A percentile compares a stretch with the other conserved stretches of the same genome.
These are phyloP conservation scores for Cyanidiococcus yangmingshanensis DNA, from an alignment of 23 red algal species.

Conservation along the genomic window DNA sequence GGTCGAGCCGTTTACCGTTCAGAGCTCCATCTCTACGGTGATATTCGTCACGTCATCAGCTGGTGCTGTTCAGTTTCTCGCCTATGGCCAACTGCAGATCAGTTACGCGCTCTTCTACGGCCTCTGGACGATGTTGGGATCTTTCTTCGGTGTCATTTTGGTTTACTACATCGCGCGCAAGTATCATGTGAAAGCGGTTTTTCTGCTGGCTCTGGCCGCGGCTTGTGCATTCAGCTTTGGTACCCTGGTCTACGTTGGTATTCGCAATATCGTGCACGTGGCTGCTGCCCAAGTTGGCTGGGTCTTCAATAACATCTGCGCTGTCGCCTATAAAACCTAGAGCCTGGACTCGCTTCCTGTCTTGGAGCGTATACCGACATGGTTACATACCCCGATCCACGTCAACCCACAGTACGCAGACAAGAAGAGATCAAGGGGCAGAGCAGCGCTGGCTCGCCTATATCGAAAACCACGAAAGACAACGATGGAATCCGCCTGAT, in stretches of 20 bases:
- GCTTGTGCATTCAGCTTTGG: conserved; percentile 8
- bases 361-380: too few species aligned
- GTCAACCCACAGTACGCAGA: too few species aligned
- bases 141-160: conserved; percentile 23
- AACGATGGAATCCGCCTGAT: too few species aligned
- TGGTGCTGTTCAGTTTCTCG: conserved; percentile 17
- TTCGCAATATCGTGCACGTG: not conserved
- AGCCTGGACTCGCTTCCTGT: not conserved
- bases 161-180: conserved; percentile 16
- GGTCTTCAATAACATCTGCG: not conserved
- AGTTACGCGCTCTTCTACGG: conserved; percentile 28
- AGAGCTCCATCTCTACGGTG: conserved; percentile 18
- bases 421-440: too few species aligned
- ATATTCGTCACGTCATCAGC: conserved; percentile 28
- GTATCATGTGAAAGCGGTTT: conserved; percentile 18
- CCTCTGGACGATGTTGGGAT: conserved; percentile 14
- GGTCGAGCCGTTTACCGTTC: conserved; percentile 24
- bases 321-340: not conserved
- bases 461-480: too few species aligned
- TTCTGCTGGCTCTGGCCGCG: conserved; percentile 18
- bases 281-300: not conserved
- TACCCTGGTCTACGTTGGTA: conserved; percentile 9
- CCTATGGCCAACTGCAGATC: conserved; percentile 16
- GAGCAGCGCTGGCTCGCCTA: too few species aligned
- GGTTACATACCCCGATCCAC: too few species aligned